Percentiles rank a stretch among this genome's conserved stretches.
Evolutionary conservation across 495 filamentous ascomycete genomes (phyloP).

Genomic region (Polyplosphaeria fusca): DNA sequence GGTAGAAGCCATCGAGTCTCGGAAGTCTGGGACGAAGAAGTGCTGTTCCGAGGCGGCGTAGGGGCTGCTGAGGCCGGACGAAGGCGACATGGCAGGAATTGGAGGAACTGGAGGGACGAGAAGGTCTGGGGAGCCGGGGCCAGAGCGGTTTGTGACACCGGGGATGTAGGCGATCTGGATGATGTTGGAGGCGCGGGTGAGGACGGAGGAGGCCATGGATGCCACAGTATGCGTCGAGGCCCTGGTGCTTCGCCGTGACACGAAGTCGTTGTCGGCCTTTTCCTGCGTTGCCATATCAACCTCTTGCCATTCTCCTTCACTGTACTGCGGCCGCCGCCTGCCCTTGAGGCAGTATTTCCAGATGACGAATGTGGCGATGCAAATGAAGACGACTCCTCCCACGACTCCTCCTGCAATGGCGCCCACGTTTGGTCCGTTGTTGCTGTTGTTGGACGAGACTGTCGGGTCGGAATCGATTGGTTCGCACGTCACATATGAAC

Average conservation of each 20-base stretch:
- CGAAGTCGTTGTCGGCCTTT: constrained; percentile 54
- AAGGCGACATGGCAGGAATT: constrained; percentile 59
- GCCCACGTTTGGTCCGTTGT: constrained; percentile 61
- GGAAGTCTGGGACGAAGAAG: constrained; percentile 91
- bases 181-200: constrained; percentile 94
- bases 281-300: constrained; percentile 49
- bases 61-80: constrained; percentile 54
- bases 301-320: constrained; percentile 55
- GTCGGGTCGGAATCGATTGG: constrained; percentile 35
- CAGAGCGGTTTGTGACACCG: constrained; percentile 89
- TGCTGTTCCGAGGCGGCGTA: constrained; percentile 66
- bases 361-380: constrained; percentile 68
- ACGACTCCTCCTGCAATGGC: constrained; percentile 84
- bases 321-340: constrained; percentile 58
- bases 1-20: constrained; percentile 77
- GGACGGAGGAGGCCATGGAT: constrained; percentile 91
- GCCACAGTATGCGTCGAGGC: constrained; percentile 81
- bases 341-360: constrained; percentile 86
- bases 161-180: constrained; percentile 99
- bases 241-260: constrained; percentile 60
- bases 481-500: constrained; percentile 61
- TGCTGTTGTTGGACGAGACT: constrained; percentile 15
- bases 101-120: constrained; percentile 90
- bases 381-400: constrained; percentile 68
- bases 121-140: constrained; percentile 74